phyloP scores from a whole-genome alignment of 352 stramenopile genomes.

The Pythium folliculosum region DNA sequence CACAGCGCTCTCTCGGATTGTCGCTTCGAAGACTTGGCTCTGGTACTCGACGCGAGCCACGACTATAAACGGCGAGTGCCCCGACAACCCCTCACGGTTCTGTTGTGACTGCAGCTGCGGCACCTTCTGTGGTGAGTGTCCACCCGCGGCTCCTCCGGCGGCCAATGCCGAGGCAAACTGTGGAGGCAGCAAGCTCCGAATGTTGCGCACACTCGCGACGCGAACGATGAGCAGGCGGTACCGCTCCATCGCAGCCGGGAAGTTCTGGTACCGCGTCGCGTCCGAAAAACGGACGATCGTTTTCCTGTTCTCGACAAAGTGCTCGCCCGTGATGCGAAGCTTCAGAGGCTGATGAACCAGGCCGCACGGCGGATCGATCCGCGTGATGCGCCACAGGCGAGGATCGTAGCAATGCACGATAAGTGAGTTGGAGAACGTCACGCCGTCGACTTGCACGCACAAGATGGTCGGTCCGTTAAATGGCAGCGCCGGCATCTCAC shows the following conservation, averaged over 20 bases:
- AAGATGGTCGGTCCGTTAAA: conserved; percentile 60
- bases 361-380: conserved; percentile 47
- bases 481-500: conserved; percentile 49
- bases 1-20: conserved; percentile 49
- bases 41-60: conserved; percentile 51
- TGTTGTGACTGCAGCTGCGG: conserved; percentile 27
- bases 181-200: conserved; percentile 39
- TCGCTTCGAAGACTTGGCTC: conserved; percentile 42
- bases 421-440: conserved; percentile 66
- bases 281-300: conserved; percentile 57
- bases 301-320: conserved; percentile 75
- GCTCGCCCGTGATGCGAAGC: conserved; percentile 51
- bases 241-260: conserved; percentile 37
- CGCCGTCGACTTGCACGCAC: conserved; percentile 42
- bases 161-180: conserved; percentile 19
- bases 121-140: conserved; percentile 13
- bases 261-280: conserved; percentile 42
- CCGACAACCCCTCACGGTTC: conserved; percentile 34
- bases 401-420: conserved; percentile 75
- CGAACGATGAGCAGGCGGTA: conserved; percentile 57
- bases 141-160: not conserved
- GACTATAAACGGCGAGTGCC: conserved; percentile 35
- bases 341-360: conserved; percentile 34
- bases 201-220: conserved; percentile 49
- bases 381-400: conserved; percentile 45